phyloP scores from a whole-genome alignment of 2,329 filamentous ascomycete species.

The Venturia aucupariae region DNA sequence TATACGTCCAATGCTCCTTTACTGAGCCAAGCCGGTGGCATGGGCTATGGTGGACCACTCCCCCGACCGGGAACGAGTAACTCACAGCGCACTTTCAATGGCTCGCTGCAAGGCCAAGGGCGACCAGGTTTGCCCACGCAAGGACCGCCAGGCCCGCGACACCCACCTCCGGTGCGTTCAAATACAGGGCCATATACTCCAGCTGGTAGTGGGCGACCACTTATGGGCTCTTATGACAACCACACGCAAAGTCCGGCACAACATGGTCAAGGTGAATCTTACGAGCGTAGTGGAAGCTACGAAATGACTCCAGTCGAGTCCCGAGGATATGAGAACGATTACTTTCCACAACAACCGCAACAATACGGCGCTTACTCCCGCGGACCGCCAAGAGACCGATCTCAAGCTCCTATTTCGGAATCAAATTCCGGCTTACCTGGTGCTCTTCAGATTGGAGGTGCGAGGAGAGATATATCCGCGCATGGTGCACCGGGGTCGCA shows the following conservation, averaged over 20 bases:
- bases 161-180: slow-evolving; percentile 3
- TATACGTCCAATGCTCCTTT: slow-evolving; percentile 58
- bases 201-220: background rate
- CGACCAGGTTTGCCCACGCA: background rate
- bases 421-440: background rate
- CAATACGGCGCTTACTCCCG: background rate
- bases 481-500: background rate
- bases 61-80: slow-evolving; percentile 15
- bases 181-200: background rate
- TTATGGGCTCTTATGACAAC: slow-evolving; percentile 11
- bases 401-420: background rate
- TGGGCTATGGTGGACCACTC: slow-evolving; percentile 39
- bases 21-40: slow-evolving; percentile 48
- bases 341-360: slow-evolving; percentile 3
- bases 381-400: background rate
- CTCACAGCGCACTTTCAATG: slow-evolving; percentile 6
- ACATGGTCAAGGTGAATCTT: background rate
- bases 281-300: slow-evolving; percentile 5
- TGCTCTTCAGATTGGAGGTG: background rate
- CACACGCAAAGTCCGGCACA: background rate
- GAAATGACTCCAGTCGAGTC: slow-evolving; percentile 15
- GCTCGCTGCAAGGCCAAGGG: slow-evolving; percentile 10
- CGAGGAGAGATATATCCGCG: slow-evolving; percentile 12
- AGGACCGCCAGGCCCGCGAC: background rate
- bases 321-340: slow-evolving; percentile 6